Evolutionary conservation across 169 alveolate genomes (phyloP).

Genomic region (Eimeria maxima): DNA sequence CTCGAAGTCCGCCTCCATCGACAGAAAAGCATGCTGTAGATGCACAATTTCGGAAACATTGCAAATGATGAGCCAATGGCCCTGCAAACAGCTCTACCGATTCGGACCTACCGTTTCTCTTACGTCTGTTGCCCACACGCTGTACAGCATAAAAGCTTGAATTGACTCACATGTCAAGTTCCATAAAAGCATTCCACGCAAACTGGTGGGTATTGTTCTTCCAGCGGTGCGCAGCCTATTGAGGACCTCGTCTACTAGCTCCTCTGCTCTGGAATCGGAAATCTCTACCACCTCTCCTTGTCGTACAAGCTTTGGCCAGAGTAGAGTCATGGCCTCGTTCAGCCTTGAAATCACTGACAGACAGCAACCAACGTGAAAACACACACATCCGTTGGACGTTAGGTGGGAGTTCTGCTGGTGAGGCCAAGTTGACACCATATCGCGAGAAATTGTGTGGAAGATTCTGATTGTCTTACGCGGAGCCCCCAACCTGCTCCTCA

Average conservation of each 20-base stretch:
- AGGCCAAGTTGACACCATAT: background rate
- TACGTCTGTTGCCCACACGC: too few species aligned
- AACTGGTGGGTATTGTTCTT: background rate
- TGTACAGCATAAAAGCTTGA: background rate
- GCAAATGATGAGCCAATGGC: background rate
- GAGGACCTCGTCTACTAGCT: constrained; percentile 27
- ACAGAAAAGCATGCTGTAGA: constrained; percentile 61
- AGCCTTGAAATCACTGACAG: constrained; percentile 53
- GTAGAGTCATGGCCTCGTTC: background rate
- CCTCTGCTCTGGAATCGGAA: background rate
- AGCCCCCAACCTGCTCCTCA: background rate
- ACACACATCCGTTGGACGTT: background rate
- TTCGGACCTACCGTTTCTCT: background rate
- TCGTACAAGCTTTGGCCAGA: constrained; percentile 46
- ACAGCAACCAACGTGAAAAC: background rate
- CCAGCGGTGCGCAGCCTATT: constrained; percentile 13
- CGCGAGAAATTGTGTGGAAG: background rate
- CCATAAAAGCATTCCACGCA: constrained; percentile 11
- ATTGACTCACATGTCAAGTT: constrained; percentile 50
- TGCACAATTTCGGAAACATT: background rate
- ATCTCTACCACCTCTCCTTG: constrained; percentile 28
- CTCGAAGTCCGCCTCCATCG: background rate
- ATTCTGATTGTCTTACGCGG: constrained; percentile 9
- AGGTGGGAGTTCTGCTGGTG: background rate
- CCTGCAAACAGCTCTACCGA: background rate